phyloP scores from a whole-genome alignment of 345 rosid species.

The Corchorus capsularis region DNA sequence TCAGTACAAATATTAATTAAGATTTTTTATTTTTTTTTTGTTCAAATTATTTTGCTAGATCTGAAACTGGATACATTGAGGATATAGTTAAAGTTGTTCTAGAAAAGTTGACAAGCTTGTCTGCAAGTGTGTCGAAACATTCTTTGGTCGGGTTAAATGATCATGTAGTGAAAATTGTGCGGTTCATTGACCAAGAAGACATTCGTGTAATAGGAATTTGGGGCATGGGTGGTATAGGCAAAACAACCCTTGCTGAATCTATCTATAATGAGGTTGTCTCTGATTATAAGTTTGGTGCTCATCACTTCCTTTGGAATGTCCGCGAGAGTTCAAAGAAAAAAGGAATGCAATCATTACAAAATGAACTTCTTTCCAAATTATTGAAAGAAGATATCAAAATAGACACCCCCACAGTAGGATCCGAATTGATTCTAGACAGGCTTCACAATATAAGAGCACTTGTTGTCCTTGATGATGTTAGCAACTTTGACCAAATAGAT shows the following conservation, averaged over 20 bases:
- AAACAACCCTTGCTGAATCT: neutral
- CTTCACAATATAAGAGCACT: neutral
- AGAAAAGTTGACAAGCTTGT: neutral
- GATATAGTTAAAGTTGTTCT: neutral
- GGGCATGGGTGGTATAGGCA: neutral
- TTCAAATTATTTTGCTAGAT: neutral
- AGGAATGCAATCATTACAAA: neutral
- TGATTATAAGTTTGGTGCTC: neutral
- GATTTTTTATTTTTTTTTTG: too few relatives aligned
- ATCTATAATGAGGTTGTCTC: neutral
- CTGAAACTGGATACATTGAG: neutral
- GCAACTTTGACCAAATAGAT: neutral
- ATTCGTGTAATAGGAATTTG: neutral
- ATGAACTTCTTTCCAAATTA: neutral
- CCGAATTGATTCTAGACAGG: neutral
- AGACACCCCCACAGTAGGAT: neutral
- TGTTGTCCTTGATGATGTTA: constrained; percentile 7
- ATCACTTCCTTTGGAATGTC: neutral
- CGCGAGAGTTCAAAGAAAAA: neutral
- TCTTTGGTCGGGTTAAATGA: neutral
- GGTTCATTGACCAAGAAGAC: neutral
- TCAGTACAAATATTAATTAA: too few relatives aligned
- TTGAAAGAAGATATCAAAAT: neutral
- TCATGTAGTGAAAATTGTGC: neutral
- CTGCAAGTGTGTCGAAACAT: neutral